Conservation (phyloP, 345 rosid genomes). For the Lepidium sativum region DNA sequence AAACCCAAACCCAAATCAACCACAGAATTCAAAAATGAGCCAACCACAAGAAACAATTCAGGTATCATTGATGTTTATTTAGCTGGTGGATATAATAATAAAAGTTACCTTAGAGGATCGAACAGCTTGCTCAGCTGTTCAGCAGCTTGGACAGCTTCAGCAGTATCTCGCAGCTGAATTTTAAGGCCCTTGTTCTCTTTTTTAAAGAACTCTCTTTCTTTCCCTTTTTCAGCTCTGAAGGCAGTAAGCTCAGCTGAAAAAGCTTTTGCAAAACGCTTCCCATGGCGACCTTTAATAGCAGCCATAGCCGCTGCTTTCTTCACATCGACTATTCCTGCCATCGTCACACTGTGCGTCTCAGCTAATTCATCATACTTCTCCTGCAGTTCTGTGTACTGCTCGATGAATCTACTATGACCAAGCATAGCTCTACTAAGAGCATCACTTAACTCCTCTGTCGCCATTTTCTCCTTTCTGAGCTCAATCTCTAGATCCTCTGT, state of each 20-base stretch:
- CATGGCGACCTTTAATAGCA: constrained; percentile 57
- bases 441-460: constrained; percentile 75
- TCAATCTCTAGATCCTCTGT: constrained; percentile 74
- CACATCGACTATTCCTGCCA: constrained; percentile 82
- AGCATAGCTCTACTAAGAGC: constrained; percentile 74
- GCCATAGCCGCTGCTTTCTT: constrained; percentile 84
- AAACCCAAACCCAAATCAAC: not conserved
- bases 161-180: constrained; percentile 83
- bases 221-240: constrained; percentile 67
- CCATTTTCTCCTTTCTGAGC: constrained; percentile 54
- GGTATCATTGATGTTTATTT: not conserved
- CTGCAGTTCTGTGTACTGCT: constrained; percentile 81
- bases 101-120: constrained; percentile 60
- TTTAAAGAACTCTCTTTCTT: constrained; percentile 62
- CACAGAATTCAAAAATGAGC: no score
- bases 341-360: constrained; percentile 52
- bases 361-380: constrained; percentile 75
- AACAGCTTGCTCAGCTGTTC: constrained; percentile 87
- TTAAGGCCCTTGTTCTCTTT: constrained; percentile 78
- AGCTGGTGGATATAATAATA: not conserved
- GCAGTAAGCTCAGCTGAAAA: constrained; percentile 73
- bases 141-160: constrained; percentile 96
- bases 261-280: constrained; percentile 69
- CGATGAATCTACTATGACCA: constrained; percentile 88
- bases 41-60: not conserved